A percentile compares a stretch with the other conserved stretches of the same genome.
phyloP scores from a whole-genome alignment of 306 rosid species.

The Chamaecrista fasciculata region DNA sequence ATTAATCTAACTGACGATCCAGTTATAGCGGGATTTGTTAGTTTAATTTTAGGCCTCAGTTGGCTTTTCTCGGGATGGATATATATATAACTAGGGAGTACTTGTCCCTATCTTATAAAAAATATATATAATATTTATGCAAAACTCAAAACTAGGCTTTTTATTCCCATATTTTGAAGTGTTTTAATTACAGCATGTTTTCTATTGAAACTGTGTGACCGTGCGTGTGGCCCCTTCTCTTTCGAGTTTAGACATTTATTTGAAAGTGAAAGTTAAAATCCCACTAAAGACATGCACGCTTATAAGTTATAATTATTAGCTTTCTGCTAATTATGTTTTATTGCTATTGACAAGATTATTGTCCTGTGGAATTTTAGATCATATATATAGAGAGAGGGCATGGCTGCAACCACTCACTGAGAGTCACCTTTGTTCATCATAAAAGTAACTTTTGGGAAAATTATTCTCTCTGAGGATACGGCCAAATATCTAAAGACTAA shows the following conservation, averaged over 20 bases:
- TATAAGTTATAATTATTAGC: constrained; percentile 17
- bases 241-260: constrained; percentile 41
- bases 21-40: neutral
- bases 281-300: constrained; percentile 45
- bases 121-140: neutral
- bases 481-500: neutral
- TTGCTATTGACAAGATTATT: constrained; percentile 13
- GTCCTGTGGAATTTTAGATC: neutral
- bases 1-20: too few species aligned
- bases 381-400: neutral
- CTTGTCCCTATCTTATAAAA: neutral
- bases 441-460: constrained; percentile 28
- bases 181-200: constrained; percentile 17
- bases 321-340: constrained; percentile 28
- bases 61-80: neutral
- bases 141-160: constrained; percentile 8
- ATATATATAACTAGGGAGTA: neutral
- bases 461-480: constrained; percentile 1
- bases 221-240: constrained; percentile 34
- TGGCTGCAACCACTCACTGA: neutral
- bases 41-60: neutral
- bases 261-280: constrained; percentile 44
- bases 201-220: constrained; percentile 13
- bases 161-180: constrained; percentile 5
- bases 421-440: neutral